Conservation (phyloP, 768 basidiomycete genomes). For the Calvatia gigantea region DNA sequence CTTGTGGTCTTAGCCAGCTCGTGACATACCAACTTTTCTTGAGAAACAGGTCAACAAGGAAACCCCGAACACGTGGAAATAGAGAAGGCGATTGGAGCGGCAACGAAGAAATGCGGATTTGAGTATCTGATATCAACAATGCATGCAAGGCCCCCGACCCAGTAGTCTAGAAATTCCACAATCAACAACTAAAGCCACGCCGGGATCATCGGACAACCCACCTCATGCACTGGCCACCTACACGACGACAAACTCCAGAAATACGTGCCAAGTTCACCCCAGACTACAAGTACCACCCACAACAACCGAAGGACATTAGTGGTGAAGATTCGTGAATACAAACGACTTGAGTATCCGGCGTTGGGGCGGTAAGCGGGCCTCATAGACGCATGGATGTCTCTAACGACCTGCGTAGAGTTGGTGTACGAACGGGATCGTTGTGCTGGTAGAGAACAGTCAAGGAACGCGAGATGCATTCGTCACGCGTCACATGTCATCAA, state of each 20-base stretch:
- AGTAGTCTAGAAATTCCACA: conserved; percentile 9
- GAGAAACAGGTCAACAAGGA: conserved; percentile 54
- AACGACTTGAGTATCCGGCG: background rate
- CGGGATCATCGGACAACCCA: background rate
- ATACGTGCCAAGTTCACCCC: conserved; percentile 63
- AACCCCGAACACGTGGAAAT: conserved; percentile 35
- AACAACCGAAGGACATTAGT: conserved; percentile 43
- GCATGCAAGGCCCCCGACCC: conserved; percentile 44
- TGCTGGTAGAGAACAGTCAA: too few relatives aligned
- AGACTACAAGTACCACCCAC: conserved; percentile 57
- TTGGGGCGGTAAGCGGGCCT: background rate
- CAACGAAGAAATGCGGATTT: conserved; percentile 44
- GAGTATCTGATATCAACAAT: conserved; percentile 68
- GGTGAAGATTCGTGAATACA: conserved; percentile 27
- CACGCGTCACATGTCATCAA: conserved; percentile 2
- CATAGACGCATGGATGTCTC: background rate
- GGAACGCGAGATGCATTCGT: too few relatives aligned
- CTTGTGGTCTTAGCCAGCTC: conserved; percentile 53
- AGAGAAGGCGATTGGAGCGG: conserved; percentile 38
- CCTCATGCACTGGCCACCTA: conserved; percentile 49
- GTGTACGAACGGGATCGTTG: background rate
- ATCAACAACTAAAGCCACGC: conserved; percentile 3
- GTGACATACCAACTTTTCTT: conserved; percentile 70
- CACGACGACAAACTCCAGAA: conserved; percentile 57
- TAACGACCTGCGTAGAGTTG: background rate